Percentiles rank a stretch among this genome's conserved stretches.
These are phyloP conservation scores for Plasmopara viticola DNA, from an alignment of 352 stramenopile genomes.

Conservation along the genomic window DNA sequence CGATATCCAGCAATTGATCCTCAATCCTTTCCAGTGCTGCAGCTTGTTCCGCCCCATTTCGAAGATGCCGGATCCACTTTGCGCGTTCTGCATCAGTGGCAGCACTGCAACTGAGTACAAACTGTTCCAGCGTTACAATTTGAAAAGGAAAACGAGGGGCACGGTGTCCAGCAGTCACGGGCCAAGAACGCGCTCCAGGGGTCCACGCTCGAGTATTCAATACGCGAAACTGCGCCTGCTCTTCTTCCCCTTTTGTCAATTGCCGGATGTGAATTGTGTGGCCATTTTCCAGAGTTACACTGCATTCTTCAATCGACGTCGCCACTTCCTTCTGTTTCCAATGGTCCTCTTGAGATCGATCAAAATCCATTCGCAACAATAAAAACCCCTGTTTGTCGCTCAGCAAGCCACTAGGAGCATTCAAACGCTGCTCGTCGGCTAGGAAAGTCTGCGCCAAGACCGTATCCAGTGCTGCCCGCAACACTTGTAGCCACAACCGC, in stretches of 20 bases:
- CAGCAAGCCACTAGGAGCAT: neutral
- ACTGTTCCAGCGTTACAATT: constrained; percentile 57
- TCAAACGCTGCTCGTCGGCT: constrained; percentile 17
- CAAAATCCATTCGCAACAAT: constrained; percentile 33
- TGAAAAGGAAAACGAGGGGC: constrained; percentile 54
- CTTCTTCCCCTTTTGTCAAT: constrained; percentile 7
- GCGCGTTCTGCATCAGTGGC: constrained; percentile 49
- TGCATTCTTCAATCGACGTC: constrained; percentile 38
- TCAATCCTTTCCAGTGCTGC: constrained; percentile 49
- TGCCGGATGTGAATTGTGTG: constrained; percentile 46
- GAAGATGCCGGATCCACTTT: constrained; percentile 64
- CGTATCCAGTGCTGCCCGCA: constrained; percentile 47
- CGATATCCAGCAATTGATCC: constrained; percentile 36
- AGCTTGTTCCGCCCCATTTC: constrained; percentile 40
- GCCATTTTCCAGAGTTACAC: constrained; percentile 36
- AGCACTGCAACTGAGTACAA: constrained; percentile 55
- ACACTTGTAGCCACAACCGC: constrained; percentile 39
- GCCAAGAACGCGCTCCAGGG: constrained; percentile 20
- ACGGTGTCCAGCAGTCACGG: constrained; percentile 15
- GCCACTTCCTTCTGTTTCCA: constrained; percentile 16
- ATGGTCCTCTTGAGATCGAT: constrained; percentile 16
- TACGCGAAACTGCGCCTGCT: constrained; percentile 26
- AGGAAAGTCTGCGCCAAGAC: constrained; percentile 41
- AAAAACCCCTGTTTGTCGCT: constrained; percentile 24
- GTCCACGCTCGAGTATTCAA: constrained; percentile 44